These are phyloP conservation scores for Backusella macrospora DNA, from an alignment of 192 early-diverging fungal genomes.

Conservation along the genomic window DNA sequence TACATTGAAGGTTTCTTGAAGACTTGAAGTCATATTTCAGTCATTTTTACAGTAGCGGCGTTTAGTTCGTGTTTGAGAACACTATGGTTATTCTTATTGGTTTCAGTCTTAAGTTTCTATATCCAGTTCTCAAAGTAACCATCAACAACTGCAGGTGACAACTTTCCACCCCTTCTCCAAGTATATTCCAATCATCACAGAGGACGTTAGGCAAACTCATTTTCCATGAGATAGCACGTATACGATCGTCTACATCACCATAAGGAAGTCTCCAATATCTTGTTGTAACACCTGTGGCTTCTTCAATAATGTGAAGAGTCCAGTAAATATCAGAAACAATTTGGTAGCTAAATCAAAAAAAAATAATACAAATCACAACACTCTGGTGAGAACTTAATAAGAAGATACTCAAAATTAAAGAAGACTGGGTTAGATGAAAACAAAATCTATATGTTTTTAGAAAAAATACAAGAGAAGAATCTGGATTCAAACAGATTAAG, in stretches of 20 bases:
- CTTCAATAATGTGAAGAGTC: conserved; percentile 50
- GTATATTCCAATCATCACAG: conserved; percentile 42
- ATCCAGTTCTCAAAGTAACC: conserved; percentile 42
- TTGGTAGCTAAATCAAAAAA: conserved; percentile 59
- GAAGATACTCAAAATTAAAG: too few species aligned
- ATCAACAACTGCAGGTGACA: conserved; percentile 28
- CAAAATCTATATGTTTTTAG: too few species aligned
- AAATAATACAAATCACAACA: too few species aligned
- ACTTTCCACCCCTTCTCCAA: conserved; percentile 26
- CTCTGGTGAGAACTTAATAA: too few species aligned
- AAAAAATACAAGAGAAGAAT: too few species aligned
- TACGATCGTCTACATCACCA: conserved; percentile 61
- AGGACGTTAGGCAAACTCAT: conserved; percentile 48
- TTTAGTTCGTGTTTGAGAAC: conserved; percentile 48
- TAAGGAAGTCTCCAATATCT: conserved; percentile 59
- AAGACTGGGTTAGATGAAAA: too few species aligned
- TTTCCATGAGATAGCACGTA: conserved; percentile 53
- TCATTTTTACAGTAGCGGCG: conserved; percentile 41
- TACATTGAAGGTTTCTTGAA: conserved; percentile 41
- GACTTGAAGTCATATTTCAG: conserved; percentile 46
- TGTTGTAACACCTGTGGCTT: conserved; percentile 45
- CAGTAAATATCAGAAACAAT: conserved; percentile 65
- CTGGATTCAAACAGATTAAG: too few species aligned
- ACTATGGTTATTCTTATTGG: conserved; percentile 37
- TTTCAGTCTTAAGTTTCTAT: conserved; percentile 10